Evolutionary conservation across 345 rosid genomes (phyloP).

Genomic region (Linum lewisii): DNA sequence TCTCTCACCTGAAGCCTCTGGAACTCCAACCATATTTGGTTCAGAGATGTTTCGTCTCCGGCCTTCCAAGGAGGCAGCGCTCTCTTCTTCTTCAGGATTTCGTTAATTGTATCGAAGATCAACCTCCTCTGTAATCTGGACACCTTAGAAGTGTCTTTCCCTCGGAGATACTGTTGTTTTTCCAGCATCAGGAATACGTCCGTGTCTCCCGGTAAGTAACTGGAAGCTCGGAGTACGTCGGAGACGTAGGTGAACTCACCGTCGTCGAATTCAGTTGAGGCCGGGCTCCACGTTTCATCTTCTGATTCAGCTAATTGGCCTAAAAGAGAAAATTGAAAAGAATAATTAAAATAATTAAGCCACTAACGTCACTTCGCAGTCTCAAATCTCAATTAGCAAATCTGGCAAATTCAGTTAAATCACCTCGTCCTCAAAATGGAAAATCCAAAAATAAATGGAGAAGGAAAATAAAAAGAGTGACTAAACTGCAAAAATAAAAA

Average conservation of each 20-base stretch:
- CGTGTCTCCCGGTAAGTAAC: conserved; percentile 42
- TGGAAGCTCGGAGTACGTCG: conserved; percentile 49
- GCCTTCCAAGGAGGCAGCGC: conserved; percentile 53
- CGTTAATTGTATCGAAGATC: conserved; percentile 52
- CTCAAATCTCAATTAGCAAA: too few relatives aligned
- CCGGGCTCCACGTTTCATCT: conserved; percentile 56
- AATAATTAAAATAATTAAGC: background rate
- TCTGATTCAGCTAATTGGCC: conserved; percentile 43
- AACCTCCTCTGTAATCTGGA: conserved; percentile 60
- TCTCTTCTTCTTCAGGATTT: conserved; percentile 44
- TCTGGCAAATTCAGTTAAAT: too few relatives aligned
- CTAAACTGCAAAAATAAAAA: too few relatives aligned
- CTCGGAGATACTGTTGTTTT: conserved; percentile 55
- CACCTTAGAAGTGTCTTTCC: conserved; percentile 39
- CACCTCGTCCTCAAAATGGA: conserved; percentile 6
- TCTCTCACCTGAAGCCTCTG: conserved; percentile 41
- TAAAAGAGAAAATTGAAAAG: conserved; percentile 10
- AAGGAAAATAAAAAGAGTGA: too few relatives aligned
- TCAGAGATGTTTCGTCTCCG: conserved; percentile 16
- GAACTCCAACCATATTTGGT: conserved; percentile 63
- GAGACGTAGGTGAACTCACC: conserved; percentile 61
- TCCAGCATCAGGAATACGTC: conserved; percentile 57
- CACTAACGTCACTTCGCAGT: background rate
- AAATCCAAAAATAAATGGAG: conserved; percentile 14
- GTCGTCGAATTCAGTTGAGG: conserved; percentile 23